A percentile compares a stretch with the other conserved stretches of the same genome.
Conservation (phyloP, 805 yeast species). For the Suhomyces sp. region DNA sequence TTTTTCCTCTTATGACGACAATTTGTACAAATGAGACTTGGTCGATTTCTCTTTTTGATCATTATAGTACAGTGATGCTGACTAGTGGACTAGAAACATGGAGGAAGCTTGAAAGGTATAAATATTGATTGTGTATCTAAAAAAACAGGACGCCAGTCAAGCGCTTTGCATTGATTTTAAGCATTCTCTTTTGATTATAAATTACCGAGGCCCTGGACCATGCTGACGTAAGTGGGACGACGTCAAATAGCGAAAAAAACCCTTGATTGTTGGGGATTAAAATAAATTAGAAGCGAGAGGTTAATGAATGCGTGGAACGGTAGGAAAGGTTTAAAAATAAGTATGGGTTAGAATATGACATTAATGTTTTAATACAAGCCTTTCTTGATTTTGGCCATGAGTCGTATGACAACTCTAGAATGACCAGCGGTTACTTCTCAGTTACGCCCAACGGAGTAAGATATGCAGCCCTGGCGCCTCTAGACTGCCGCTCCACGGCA, state of each 20-base stretch:
- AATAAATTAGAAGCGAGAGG: too few species aligned
- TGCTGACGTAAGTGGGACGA: neutral
- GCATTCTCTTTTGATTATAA: neutral
- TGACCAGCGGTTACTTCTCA: neutral
- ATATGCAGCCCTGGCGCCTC: neutral
- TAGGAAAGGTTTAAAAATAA: too few species aligned
- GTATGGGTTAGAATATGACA: neutral
- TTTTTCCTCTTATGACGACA: conserved; percentile 48
- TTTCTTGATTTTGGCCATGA: neutral
- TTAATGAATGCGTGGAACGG: too few species aligned
- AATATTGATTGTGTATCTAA: neutral
- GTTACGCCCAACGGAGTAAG: neutral
- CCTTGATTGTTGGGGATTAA: too few species aligned
- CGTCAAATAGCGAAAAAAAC: too few species aligned
- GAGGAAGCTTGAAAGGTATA: neutral
- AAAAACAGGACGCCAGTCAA: neutral
- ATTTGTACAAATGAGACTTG: conserved; percentile 44
- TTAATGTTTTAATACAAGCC: neutral
- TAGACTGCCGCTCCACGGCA: neutral
- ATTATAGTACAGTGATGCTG: neutral
- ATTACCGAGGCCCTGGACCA: neutral
- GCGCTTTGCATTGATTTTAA: neutral
- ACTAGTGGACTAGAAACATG: neutral
- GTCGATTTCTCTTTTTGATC: conserved; percentile 34
- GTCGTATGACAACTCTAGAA: neutral